These are phyloP conservation scores for Nakazawaea ernobii DNA, from an alignment of 805 yeast genomes.

Conservation along the genomic window DNA sequence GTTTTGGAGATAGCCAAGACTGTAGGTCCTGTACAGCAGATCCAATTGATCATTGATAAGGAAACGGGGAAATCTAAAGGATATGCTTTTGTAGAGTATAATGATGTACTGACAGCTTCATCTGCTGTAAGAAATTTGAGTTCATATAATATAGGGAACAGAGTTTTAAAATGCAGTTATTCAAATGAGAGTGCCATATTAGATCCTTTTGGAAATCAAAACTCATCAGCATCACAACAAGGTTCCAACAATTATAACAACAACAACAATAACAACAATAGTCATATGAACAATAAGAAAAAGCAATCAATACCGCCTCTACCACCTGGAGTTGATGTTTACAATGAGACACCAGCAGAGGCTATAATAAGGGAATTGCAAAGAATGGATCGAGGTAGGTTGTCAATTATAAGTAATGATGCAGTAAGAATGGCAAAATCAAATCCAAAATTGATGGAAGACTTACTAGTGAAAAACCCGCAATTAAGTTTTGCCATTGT, in stretches of 20 bases:
- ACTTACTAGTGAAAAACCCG: constrained; percentile 63
- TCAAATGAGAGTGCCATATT: constrained; percentile 43
- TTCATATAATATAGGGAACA: constrained; percentile 66
- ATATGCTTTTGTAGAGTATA: constrained; percentile 80
- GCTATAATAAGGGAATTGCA: constrained; percentile 41
- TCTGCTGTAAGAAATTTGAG: constrained; percentile 87
- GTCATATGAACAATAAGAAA: constrained; percentile 14
- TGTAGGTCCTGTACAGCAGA: constrained; percentile 79
- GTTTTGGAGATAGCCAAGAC: constrained; percentile 73
- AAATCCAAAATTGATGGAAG: constrained; percentile 53
- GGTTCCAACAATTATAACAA: not conserved
- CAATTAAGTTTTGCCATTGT: constrained; percentile 81
- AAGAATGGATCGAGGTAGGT: constrained; percentile 39
- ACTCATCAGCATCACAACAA: not conserved
- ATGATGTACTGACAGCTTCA: constrained; percentile 79
- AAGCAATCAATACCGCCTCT: constrained; percentile 38
- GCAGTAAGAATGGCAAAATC: constrained; percentile 51
- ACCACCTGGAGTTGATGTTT: constrained; percentile 47
- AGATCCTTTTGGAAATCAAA: constrained; percentile 11
- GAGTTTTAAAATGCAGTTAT: constrained; percentile 71
- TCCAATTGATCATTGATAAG: constrained; percentile 78
- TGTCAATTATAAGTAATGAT: constrained; percentile 46
- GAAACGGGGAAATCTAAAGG: constrained; percentile 90
- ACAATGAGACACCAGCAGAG: constrained; percentile 26
- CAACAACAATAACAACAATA: constrained; percentile 11